phyloP scores from a whole-genome alignment of 2,329 filamentous ascomycete species.

The Cordyceps tenuipes region DNA sequence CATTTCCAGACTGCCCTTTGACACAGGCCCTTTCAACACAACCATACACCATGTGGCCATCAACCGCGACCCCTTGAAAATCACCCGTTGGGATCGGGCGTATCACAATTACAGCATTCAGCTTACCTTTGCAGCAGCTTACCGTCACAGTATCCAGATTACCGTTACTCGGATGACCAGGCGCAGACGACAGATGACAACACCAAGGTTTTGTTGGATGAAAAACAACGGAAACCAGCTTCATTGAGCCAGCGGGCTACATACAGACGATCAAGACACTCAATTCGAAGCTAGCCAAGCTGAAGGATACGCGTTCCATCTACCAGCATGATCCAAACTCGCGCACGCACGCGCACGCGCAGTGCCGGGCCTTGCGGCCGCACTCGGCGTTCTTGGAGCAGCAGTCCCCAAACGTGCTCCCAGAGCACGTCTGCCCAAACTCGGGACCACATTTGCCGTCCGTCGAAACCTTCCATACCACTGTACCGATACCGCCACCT shows the following conservation, averaged over 20 bases:
- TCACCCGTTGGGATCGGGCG: too few species aligned
- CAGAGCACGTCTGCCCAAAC: constrained; percentile 31
- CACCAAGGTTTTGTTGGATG: too few species aligned
- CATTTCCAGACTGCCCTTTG: not conserved
- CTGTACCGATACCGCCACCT: not conserved
- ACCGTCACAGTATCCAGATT: too few species aligned
- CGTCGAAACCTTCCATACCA: constrained; percentile 24
- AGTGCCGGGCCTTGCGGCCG: constrained; percentile 27
- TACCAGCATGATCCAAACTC: constrained; percentile 27
- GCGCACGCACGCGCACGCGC: constrained; percentile 28
- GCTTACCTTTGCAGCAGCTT: too few species aligned
- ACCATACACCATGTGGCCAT: too few species aligned
- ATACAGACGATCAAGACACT: not conserved
- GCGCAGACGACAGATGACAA: too few species aligned
- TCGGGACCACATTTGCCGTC: constrained; percentile 34
- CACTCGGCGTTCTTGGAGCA: constrained; percentile 35
- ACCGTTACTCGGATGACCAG: too few species aligned
- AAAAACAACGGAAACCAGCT: too few species aligned
- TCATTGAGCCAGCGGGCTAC: not conserved
- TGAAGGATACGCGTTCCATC: not conserved
- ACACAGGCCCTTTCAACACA: not conserved
- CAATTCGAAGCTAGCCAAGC: not conserved
- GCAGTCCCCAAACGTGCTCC: constrained; percentile 34
- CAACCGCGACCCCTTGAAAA: too few species aligned
- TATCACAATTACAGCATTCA: too few species aligned